Base-by-base conservation (phyloP, 2,329 filamentous ascomycete genomes). In the Exophiala sp. region DNA sequence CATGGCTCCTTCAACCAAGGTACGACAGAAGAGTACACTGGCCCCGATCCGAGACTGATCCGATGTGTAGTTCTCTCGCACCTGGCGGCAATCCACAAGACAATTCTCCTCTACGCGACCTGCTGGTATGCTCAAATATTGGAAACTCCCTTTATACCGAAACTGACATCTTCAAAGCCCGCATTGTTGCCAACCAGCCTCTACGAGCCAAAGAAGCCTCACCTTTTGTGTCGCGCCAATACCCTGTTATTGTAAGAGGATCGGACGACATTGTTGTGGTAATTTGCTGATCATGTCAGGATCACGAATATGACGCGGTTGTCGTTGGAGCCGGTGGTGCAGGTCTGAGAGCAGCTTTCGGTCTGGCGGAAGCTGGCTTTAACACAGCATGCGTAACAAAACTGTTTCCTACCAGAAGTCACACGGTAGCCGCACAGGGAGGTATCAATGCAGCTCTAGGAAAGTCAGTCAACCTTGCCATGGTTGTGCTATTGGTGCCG, bases 231-330 rank as follows among this genome's bases (percentile, higher is more conserved):
- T 86, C 83, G 71, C 84, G 78, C 71, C 93, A 95, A 73, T 97
- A 98, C 71, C 86, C 89, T 43, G 87, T 98, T 64, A 90, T 98
- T 70, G 86, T 88, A 80, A 71, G 85, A 43, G 1, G 13, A 2
- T 13, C 38, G 22, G 14, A 34, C 7, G 8, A 18, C 7, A n/a
- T 16, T 19, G 14, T 3, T 37, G 32, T 19, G 40, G 46, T 9
- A 35, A 10, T n/a, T 32, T 41, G 39, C 42, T 53, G 35, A 48
- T 11, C 7, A 6, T 3, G 24, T 3, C 32, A 44, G 43, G 93
- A 97, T 70, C 93, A 98, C 74, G 89, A 97, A 74, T 97, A 96
- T 73, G 93, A 97, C 85, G 55, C 57, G 21, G 78, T 98, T 63
- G 93, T 98, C 55, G 88, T 77, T 46, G 75, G 75, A 63, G 80